phyloP scores from a whole-genome alignment of 352 stramenopile genomes.

The Phytophthora meadii region DNA sequence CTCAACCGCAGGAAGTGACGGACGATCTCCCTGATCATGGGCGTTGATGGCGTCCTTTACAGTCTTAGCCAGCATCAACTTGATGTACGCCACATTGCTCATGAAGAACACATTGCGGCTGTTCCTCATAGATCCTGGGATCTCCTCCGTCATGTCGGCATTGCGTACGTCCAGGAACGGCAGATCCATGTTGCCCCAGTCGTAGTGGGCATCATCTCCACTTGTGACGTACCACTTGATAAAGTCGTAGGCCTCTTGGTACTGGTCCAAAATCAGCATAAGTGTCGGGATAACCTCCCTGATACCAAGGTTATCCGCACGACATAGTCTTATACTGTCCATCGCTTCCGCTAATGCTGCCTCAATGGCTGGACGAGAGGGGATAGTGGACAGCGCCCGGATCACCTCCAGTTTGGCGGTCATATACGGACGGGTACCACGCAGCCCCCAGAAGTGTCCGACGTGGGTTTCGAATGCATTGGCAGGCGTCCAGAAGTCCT shows the following conservation, averaged over 20 bases:
- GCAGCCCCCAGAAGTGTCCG: background rate
- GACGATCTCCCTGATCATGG: background rate
- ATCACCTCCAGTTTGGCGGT: background rate
- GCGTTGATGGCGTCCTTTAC: background rate
- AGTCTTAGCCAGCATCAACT: background rate
- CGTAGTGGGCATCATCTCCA: background rate
- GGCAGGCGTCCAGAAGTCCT: background rate
- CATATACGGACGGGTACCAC: background rate
- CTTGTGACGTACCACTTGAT: background rate
- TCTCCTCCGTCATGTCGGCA: constrained; percentile 5
- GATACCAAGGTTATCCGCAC: background rate
- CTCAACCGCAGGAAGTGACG: background rate
- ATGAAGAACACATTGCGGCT: background rate
- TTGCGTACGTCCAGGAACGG: constrained; percentile 1
- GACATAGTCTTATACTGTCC: background rate
- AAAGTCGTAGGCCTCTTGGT: background rate
- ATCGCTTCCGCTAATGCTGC: background rate
- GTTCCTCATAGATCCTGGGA: background rate
- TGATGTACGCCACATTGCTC: background rate
- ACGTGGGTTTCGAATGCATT: background rate
- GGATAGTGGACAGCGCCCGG: background rate
- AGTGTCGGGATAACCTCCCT: background rate
- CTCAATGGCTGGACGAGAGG: background rate
- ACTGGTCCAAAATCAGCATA: background rate
- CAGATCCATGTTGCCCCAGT: constrained; percentile 6